Base-by-base conservation (phyloP, 805 yeast species). In the Teunomyces cretensis region DNA sequence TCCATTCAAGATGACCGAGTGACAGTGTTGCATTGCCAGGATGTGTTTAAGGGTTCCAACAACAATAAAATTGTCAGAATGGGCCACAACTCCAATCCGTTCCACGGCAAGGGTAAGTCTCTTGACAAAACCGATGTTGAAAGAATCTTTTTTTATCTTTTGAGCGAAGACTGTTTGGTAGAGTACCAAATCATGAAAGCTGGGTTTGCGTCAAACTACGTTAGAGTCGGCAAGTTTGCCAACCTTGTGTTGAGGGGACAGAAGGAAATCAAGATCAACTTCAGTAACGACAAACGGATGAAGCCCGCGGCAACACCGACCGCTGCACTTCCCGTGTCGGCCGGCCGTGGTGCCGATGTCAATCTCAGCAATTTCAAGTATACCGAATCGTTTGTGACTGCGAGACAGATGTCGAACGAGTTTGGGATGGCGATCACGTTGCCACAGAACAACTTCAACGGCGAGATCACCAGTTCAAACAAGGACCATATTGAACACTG, bases 161-260 rank as follows among this genome's bases (percentile, higher is more conserved):
- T 88, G 22, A 78, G 86, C 9, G 81, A 81, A 45, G 78, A 80
- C 17, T 75, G 83, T 11, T 62, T 94, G 30, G 75, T 74, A 46
- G 97, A 91, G 60, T 85, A 83, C 55, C 78, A 89, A 2, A 70
- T 84, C 5, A 79, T 83, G 74, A 87, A 82, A 53, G 77, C 81
- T n/a, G 95, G 96, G 0, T 91, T 84, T 68, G 86, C 96, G 0
- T 70, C 86, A 1, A 85, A 86, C 43, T 92, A 92, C 57, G 77
- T 91, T 4, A 74, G 73, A 50, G 53, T 74, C 1, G 96, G 96
- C 0, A 69, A 72, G 1, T 66, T 74, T n/a, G 81, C 90, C 0
- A 56, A 64, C 12, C 57, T 56, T 1, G 70, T 89, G 1, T 55
- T 84, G 41, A 53, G 56, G 8, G 78, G 78, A 2, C 58, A 54